A percentile compares a stretch with the other conserved stretches of the same genome.
Conservation (phyloP, 2,329 filamentous ascomycete genomes). For the Aspergillus intermedius region DNA sequence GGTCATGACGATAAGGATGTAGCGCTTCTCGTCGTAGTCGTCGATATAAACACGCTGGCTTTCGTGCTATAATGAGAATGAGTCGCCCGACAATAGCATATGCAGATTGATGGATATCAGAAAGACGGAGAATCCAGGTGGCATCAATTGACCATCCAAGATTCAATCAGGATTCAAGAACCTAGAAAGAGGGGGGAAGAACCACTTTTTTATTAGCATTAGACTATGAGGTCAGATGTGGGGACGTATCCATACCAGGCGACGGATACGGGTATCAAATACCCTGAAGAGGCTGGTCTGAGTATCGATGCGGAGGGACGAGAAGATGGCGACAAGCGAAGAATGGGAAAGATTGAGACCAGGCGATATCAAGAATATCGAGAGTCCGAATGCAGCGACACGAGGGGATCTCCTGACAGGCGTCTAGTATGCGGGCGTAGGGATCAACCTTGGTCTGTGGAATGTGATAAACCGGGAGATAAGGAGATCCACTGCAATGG, state of each 20-base stretch:
- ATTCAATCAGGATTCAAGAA: neutral
- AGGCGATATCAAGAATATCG: too few species aligned
- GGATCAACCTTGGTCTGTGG: too few species aligned
- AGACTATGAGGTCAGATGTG: neutral
- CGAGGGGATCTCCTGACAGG: too few species aligned
- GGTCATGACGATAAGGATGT: slow-evolving; percentile 30
- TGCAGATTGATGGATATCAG: neutral
- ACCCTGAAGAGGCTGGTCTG: neutral
- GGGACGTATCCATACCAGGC: neutral
- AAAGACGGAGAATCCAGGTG: neutral
- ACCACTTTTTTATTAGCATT: neutral
- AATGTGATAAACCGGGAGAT: slow-evolving; percentile 4
- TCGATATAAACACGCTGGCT: neutral
- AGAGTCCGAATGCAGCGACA: too few species aligned
- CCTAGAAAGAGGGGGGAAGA: neutral
- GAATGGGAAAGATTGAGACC: neutral
- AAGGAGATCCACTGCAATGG: neutral
- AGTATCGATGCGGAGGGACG: neutral
- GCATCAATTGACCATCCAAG: neutral
- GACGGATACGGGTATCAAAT: neutral
- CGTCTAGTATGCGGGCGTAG: too few species aligned
- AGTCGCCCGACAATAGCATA: neutral
- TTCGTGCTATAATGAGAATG: neutral
- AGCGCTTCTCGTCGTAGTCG: neutral
- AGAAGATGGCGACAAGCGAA: neutral